Percentiles rank a stretch among this genome's conserved stretches.
Conservation (phyloP, 495 filamentous ascomycete genomes). For the Aspergillus sparsus region DNA sequence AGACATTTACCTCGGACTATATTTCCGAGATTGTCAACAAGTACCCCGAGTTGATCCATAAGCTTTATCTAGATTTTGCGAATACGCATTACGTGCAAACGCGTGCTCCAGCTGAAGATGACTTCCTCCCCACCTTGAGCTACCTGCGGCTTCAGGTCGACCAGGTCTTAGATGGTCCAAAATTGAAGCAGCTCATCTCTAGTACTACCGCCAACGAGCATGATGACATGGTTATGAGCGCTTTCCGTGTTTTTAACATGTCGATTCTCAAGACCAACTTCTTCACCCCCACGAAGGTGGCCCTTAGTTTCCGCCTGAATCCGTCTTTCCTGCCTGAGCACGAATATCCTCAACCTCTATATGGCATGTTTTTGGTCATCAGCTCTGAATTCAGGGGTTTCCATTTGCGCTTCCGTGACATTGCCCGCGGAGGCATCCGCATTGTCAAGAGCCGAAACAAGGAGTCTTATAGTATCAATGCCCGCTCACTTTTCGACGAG, state of each 20-base stretch:
- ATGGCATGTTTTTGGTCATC: constrained; percentile 98
- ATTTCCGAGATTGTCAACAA: constrained; percentile 95
- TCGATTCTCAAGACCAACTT: constrained; percentile 96
- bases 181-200: constrained; percentile 79
- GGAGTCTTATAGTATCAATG: constrained; percentile 95
- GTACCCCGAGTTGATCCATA: constrained; percentile 84
- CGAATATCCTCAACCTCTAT: constrained; percentile 92
- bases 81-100: constrained; percentile 86
- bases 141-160: constrained; percentile 72
- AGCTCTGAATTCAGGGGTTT: constrained; percentile 96
- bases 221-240: constrained; percentile 95
- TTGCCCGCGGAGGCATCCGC: constrained; percentile 93
- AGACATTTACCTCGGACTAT: constrained; percentile 97
- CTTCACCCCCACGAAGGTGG: constrained; percentile 98
- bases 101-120: constrained; percentile 65
- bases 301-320: constrained; percentile 92
- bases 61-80: constrained; percentile 89
- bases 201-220: constrained; percentile 87
- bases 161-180: constrained; percentile 72
- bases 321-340: constrained; percentile 84
- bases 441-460: constrained; percentile 96
- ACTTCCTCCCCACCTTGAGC: constrained; percentile 79
- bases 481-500: constrained; percentile 92
- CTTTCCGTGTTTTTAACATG: constrained; percentile 94
- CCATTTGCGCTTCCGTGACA: constrained; percentile 96